Evolutionary conservation across 179 eudicot genomes (phyloP).

Genomic region (Dionaea muscipula): DNA sequence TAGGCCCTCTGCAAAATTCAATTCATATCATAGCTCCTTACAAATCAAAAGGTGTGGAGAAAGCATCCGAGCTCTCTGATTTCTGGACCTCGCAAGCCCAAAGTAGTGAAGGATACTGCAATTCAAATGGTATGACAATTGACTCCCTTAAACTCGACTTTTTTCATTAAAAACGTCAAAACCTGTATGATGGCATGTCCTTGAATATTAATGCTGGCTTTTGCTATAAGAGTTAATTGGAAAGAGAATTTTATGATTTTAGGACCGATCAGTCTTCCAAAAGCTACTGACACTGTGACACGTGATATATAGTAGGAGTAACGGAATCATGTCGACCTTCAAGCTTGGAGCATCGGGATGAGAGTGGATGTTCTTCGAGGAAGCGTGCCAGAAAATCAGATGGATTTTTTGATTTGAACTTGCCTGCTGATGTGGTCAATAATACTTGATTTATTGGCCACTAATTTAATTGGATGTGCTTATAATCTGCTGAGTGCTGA

Average conservation of each 20-base stretch:
- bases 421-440: constrained; percentile 29
- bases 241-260: background rate
- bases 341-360: constrained; percentile 19
- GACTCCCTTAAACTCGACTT: no score
- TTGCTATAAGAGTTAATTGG: background rate
- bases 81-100: constrained; percentile 13
- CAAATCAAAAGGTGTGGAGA: constrained; percentile 30
- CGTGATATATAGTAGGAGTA: constrained; percentile 19
- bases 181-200: no score
- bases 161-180: no score
- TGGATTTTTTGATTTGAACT: constrained; percentile 31
- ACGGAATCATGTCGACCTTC: constrained; percentile 21
- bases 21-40: constrained; percentile 30
- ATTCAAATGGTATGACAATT: constrained; percentile 22
- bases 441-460: constrained; percentile 11
- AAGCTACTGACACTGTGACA: constrained; percentile 28
- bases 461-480: background rate
- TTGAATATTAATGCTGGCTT: background rate
- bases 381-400: constrained; percentile 24
- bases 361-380: constrained; percentile 21
- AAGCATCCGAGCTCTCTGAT: constrained; percentile 23
- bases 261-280: background rate
- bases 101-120: constrained; percentile 13
- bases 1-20: constrained; percentile 28
- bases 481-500: background rate